Base-by-base conservation (phyloP, 495 filamentous ascomycete genomes). In the Aspergillus sclerotioniger region DNA sequence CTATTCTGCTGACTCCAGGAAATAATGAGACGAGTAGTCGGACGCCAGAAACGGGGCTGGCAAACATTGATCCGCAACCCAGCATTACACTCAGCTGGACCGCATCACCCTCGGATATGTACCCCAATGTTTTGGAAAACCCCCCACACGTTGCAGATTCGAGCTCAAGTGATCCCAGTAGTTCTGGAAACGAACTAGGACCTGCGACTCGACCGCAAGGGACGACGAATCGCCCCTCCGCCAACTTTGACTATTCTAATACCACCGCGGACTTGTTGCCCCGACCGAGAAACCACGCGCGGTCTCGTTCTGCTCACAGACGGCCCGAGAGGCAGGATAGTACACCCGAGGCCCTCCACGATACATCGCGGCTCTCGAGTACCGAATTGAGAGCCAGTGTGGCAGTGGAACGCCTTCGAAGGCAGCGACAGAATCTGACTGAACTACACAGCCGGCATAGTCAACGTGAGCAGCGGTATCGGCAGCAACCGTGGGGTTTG, bases 1-100 rank as follows among this genome's bases (percentile, higher is more conserved):
- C 80, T n/a, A 66, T 79, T 19, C 68, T 81, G 43, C 67, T 77
- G 29, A 74, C 79, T 6, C 77, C 79, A 32, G 67, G 50, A 44
- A 64, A 63, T 57, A 45, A 53, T 41, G 65, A 66, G 33, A 45
- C 65, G 41, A 51, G 51, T 13, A 66, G 54, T 58, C 62, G 60
- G 17, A 48, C 60, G 33, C 55, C 63, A 32, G 69, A 72, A 54
- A 32, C 53, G 12, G 55, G 56, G 16, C 51, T 41, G 8, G 56
- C 67, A 12, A 70, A 58, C 33, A 53, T 64, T 29, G 77, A 78
- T 39, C 61, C 64, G n/a, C 68, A 75, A 41, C 67, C 73, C 13
- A 74, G 54, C 41, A 60, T 71, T 41, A 67, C 69, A 54, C 64
- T 75, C 12, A 72, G 68, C 46, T 77, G 68, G 70, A 74, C 71